Evolutionary conservation across 257 asterid genomes (phyloP), one percentile per base, ranked within the genome.

Genomic region (Paulownia fortunei): DNA sequence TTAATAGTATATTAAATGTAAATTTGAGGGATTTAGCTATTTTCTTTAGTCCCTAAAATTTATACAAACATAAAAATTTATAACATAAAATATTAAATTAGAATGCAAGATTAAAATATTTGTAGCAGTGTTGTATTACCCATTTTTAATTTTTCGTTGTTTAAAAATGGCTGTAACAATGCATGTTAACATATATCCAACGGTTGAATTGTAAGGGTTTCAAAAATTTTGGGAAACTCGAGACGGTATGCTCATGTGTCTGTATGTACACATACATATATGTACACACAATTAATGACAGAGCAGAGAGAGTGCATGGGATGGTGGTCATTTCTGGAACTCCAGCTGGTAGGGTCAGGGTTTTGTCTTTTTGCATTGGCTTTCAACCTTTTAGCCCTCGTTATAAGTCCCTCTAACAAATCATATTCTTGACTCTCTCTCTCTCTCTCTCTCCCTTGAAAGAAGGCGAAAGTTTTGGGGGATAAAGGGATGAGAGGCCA

Each of bases 391-490:
- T 80, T 71, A 39, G 55, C 41, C 69, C 66, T 62, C 41, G 44
- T 65, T 82, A 65, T 65, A 77, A 81, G 47, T 75, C 34, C 74
- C 55, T 44, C 63, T 39, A 77, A 42, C 85, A 81, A 72, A 74
- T 78, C 75, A 71, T 39, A 68, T 75, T 46, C 67, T 58, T 62
- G 81, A 80, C 59, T 54, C 52, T 69, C 65, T 69, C 54, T 70
- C 60, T 56, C 26, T 24, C 12, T 66, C 72, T 27, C 60, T 41
- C 26, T 26, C 78, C 84, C 88, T 77, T 56, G 54, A 84, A 77
- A 75, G 78, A 62, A 79, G 87, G 84, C 84, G 84, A 63, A 72
- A 79, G 75, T 83, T 68, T 76, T 85, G 88, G 90, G 90, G 84
- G 84, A 72, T 63, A 55, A 69, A 67, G 30, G 26, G 66, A 76